A percentile compares a stretch with the other conserved stretches of the same genome.
These are phyloP conservation scores for Polyporus tsugae DNA, from an alignment of 1,284 basidiomycete genomes.

Conservation along the genomic window DNA sequence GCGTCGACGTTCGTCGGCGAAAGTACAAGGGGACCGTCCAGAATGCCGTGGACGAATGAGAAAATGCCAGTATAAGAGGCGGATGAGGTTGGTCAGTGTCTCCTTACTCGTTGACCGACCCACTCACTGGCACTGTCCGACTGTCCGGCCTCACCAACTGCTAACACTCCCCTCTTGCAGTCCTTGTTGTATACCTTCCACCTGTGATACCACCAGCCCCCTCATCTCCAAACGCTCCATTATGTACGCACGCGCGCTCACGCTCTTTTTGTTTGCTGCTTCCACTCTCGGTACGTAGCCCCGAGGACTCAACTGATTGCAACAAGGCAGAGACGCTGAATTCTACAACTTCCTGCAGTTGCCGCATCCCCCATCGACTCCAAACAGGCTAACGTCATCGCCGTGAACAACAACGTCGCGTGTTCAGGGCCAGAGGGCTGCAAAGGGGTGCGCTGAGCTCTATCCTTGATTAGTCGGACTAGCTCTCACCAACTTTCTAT, in stretches of 20 bases:
- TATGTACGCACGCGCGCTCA: conserved; percentile 28
- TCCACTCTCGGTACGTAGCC: conserved; percentile 23
- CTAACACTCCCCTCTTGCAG: background rate
- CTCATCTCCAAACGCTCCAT: background rate
- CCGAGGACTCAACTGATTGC: background rate
- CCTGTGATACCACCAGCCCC: conserved; percentile 15
- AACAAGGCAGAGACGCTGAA: background rate
- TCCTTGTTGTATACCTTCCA: conserved; percentile 21
- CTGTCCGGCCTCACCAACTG: no score
- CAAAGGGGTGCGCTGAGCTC: conserved; percentile 16
- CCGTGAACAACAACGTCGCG: conserved; percentile 23
- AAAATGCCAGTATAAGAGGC: conserved; percentile 9
- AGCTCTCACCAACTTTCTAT: background rate
- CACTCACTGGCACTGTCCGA: background rate
- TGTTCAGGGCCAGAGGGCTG: conserved; percentile 30
- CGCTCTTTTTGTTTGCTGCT: conserved; percentile 26
- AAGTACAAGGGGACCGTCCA: conserved; percentile 9
- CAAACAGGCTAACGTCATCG: conserved; percentile 29
- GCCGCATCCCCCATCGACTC: conserved; percentile 30
- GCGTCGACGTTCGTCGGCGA: background rate
- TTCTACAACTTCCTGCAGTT: background rate
- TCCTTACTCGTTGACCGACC: conserved; percentile 31
- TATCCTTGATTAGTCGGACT: no score
- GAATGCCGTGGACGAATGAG: background rate
- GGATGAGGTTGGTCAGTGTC: background rate